Conservation (phyloP, 2,329 filamentous ascomycete genomes). For the Stagonosporopsis vannaccii region DNA sequence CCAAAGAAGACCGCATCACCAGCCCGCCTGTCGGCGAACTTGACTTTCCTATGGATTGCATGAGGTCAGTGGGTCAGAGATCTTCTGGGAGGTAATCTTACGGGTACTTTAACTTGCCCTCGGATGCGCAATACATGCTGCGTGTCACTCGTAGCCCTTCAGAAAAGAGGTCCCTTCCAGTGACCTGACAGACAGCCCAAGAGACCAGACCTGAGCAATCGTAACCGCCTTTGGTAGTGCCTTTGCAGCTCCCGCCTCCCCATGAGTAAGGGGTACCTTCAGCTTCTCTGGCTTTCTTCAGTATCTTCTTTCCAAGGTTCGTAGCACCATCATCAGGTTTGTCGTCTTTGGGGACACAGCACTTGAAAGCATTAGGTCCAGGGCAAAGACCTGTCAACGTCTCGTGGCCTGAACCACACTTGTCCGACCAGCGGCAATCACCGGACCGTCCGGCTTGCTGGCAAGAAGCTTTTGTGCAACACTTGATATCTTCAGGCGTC, state of each 20-base stretch:
- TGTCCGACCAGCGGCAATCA: constrained; percentile 10
- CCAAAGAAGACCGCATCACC: constrained; percentile 35
- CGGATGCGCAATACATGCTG: constrained; percentile 33
- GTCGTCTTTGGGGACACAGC: not conserved
- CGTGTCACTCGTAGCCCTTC: constrained; percentile 31
- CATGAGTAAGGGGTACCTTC: constrained; percentile 21
- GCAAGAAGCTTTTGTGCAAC: constrained; percentile 30
- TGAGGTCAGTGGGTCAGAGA: not conserved
- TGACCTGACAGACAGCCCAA: constrained; percentile 35
- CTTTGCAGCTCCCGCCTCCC: constrained; percentile 33
- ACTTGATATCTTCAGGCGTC: constrained; percentile 32
- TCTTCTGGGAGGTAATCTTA: constrained; percentile 5
- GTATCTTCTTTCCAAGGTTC: constrained; percentile 14
- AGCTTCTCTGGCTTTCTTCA: constrained; percentile 29
- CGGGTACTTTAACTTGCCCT: constrained; percentile 32
- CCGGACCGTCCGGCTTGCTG: constrained; percentile 20
- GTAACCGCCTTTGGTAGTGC: constrained; percentile 28
- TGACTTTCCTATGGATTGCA: constrained; percentile 23
- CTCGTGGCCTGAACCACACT: not conserved
- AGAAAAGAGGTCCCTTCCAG: constrained; percentile 28
- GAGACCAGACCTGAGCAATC: constrained; percentile 35
- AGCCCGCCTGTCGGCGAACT: constrained; percentile 28
- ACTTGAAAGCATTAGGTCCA: constrained; percentile 3
- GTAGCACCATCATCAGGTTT: not conserved
- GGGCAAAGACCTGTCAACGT: not conserved